Evolutionary conservation across 169 alveolate genomes (phyloP), one percentile per base, ranked within the genome.

Genomic region (Cyclospora cayetanensis): DNA sequence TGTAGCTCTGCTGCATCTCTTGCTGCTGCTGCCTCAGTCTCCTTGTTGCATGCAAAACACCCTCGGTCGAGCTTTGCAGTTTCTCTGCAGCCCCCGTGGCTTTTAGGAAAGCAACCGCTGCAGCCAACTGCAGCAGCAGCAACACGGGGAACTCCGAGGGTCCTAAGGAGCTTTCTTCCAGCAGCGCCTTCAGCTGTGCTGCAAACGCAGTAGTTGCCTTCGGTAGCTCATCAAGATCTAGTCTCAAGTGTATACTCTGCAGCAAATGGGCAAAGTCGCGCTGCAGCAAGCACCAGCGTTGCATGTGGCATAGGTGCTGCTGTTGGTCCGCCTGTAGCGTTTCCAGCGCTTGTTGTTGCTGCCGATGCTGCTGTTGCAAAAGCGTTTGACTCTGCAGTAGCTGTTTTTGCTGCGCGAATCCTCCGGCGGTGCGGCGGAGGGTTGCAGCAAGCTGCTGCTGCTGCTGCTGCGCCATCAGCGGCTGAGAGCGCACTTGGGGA

Each of bases 191-290:
- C 35, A 60, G 72, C n/a, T 60, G 31, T 9, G 72, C 72, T 20
- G 72, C 18, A 12, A 60, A n/a, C 15, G 72, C 72, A 60, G 72
- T 31, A 60, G 31, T n/a, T 60, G 72, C 72, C n/a, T n/a, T 31
- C n/a, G 72, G 72, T 31, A 60, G 72, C 72, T 60, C 72, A 2
- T 60, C 72, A 5, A 60, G 34, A 31, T 60, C 72, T n/a, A 60
- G 35, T 15, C 72, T 12, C 11, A 60, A 31, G 31, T 60, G 72
- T 15, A 60, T 60, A 5, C 31, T 15, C 35, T 5, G 0, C 1
- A 60, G 72, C 72, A 60, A 31, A n/a, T n/a, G 72, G 15, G 72
- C 72, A 60, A 60, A 60, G 35, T 60, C 72, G 27, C 72, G 72
- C 35, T 20, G 72, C 31, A 60, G 72, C 72, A 60, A n/a, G n/a